Evolutionary conservation across 352 stramenopile genomes (phyloP).

Genomic region (Pythium grandisporangium): DNA sequence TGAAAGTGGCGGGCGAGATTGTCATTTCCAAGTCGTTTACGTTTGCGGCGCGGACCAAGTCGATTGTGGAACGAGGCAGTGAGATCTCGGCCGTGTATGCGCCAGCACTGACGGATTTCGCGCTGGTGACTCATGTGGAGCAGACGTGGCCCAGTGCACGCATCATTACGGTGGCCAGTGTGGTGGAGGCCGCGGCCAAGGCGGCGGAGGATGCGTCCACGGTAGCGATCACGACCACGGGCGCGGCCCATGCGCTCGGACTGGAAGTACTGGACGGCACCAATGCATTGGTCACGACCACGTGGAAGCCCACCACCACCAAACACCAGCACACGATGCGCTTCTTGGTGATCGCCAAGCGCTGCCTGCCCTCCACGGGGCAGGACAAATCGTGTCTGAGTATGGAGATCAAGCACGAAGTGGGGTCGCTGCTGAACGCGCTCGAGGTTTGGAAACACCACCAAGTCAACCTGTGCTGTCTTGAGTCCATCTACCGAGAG

Average conservation of each 20-base stretch:
- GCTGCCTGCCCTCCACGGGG: constrained; percentile 47
- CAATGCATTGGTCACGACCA: constrained; percentile 39
- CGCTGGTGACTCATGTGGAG: constrained; percentile 47
- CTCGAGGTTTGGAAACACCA: constrained; percentile 80
- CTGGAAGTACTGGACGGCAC: constrained; percentile 41
- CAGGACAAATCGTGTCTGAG: constrained; percentile 80
- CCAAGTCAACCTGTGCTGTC: constrained; percentile 70
- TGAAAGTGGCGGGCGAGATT: constrained; percentile 76
- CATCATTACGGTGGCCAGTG: constrained; percentile 52
- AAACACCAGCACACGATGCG: constrained; percentile 46
- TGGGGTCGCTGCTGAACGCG: constrained; percentile 71
- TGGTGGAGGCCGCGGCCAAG: constrained; percentile 35
- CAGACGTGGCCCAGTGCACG: constrained; percentile 64
- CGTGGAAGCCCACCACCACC: constrained; percentile 15
- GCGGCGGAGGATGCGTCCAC: constrained; percentile 19
- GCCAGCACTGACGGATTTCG: constrained; percentile 39
- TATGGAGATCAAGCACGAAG: constrained; percentile 83
- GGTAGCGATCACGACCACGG: constrained; percentile 45
- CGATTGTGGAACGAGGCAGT: constrained; percentile 18
- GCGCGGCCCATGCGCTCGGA: constrained; percentile 23
- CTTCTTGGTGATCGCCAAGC: constrained; percentile 69
- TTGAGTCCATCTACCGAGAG: constrained; percentile 82
- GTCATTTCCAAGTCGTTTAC: constrained; percentile 61
- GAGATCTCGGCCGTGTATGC: constrained; percentile 58
- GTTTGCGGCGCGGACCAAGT: constrained; percentile 48